A percentile compares a stretch with the other conserved stretches of the same genome.
These are phyloP conservation scores for Plasmodium sp. DNA, from an alignment of 169 alveolate genomes.

Conservation along the genomic window DNA sequence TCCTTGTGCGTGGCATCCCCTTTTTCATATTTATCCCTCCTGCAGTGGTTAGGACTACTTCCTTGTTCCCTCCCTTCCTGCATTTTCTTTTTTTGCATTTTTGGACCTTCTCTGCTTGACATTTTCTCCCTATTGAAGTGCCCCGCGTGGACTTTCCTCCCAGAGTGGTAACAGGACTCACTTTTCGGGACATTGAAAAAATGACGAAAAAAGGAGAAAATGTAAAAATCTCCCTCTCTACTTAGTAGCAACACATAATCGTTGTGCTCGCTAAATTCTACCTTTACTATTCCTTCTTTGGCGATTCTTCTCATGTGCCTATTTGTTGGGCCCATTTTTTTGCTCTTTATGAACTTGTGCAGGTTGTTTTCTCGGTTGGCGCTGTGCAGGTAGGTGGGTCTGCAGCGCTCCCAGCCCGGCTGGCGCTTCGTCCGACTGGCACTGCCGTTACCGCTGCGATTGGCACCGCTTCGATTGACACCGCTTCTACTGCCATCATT, in stretches of 20 bases:
- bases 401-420: not conserved
- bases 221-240: slow-evolving; percentile 30
- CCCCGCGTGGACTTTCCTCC: slow-evolving; percentile 20
- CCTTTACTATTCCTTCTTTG: slow-evolving; percentile 58
- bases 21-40: not conserved
- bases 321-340: slow-evolving; percentile 14
- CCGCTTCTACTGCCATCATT: not conserved
- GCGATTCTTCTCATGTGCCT: slow-evolving; percentile 6
- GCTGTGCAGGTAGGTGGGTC: slow-evolving; percentile 33
- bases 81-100: not conserved
- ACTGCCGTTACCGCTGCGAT: not conserved
- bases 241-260: slow-evolving; percentile 52
- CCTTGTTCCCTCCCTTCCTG: not conserved
- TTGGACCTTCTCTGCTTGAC: not conserved
- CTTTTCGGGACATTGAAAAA: slow-evolving; percentile 53
- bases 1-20: not conserved
- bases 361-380: slow-evolving; percentile 26
- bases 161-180: slow-evolving; percentile 46
- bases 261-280: slow-evolving; percentile 46
- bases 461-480: not conserved
- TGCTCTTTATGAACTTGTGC: slow-evolving; percentile 17
- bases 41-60: not conserved
- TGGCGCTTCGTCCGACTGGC: not conserved
- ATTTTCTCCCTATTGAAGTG: not conserved
- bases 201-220: slow-evolving; percentile 65